phyloP scores from a whole-genome alignment of 768 basidiomycete species.

The Tricholoma terreum region DNA sequence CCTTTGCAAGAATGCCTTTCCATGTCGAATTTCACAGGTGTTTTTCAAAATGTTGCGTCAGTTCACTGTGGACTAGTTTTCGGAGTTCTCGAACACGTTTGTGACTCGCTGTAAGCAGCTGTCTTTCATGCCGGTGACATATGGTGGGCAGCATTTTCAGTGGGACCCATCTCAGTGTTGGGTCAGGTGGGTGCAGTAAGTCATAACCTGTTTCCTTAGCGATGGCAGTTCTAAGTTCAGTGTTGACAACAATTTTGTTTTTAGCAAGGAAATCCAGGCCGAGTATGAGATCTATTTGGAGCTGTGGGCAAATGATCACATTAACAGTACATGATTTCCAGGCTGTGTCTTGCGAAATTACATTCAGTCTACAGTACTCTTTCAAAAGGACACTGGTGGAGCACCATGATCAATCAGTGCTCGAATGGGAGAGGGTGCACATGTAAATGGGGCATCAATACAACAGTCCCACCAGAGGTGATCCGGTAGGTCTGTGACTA shows the following conservation, averaged over 20 bases:
- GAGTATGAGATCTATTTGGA: background rate
- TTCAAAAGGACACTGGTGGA: too few relatives aligned
- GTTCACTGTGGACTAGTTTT: too few relatives aligned
- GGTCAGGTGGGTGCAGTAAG: background rate
- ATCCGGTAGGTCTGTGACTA: background rate
- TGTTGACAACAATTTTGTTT: background rate
- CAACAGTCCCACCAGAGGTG: background rate
- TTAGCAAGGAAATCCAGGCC: background rate
- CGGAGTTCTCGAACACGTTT: too few relatives aligned
- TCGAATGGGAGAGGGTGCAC: too few relatives aligned
- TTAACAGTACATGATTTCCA: background rate
- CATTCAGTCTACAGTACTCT: background rate
- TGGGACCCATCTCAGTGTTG: too few relatives aligned
- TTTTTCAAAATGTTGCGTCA: too few relatives aligned
- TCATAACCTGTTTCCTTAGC: background rate
- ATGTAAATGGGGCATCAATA: too few relatives aligned
- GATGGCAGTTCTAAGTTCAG: background rate
- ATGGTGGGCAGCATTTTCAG: too few relatives aligned
- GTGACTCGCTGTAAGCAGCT: background rate
- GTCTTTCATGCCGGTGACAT: too few relatives aligned
- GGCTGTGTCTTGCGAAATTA: background rate
- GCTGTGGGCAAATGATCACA: background rate
- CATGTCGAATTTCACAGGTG: too few relatives aligned
- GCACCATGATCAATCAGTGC: too few relatives aligned
- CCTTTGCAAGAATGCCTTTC: too few relatives aligned